A percentile compares a stretch with the other conserved stretches of the same genome.
These are phyloP conservation scores for Artemisia annua DNA, from an alignment of 129 eudicot genomes.

Conservation along the genomic window DNA sequence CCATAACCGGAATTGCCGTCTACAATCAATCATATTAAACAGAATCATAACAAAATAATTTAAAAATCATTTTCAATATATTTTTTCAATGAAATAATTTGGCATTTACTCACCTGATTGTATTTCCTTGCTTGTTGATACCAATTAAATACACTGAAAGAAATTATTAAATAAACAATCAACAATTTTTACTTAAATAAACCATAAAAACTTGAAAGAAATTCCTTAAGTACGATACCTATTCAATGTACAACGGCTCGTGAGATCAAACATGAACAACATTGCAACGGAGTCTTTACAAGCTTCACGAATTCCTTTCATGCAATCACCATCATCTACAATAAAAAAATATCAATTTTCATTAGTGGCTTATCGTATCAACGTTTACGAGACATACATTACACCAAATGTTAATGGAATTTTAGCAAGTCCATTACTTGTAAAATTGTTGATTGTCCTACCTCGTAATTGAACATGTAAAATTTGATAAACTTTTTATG, in stretches of 20 bases:
- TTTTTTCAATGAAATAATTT: too few relatives aligned
- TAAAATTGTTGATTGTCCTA: too few relatives aligned
- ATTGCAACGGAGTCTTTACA: constrained; percentile 70
- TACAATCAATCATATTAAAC: constrained; percentile 2
- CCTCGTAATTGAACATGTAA: too few relatives aligned
- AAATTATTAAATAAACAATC: too few relatives aligned
- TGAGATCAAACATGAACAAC: constrained; percentile 80
- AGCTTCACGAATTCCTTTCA: constrained; percentile 44
- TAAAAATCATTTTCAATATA: background rate
- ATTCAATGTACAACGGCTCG: constrained; percentile 68
- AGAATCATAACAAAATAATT: constrained; percentile 1
- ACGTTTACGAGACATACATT: too few relatives aligned
- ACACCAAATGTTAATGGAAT: too few relatives aligned
- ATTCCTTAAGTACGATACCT: constrained; percentile 32
- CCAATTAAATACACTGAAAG: constrained; percentile 66
- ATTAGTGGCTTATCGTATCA: too few relatives aligned
- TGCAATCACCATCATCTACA: constrained; percentile 29
- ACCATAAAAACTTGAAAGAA: background rate
- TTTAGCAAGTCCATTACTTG: too few relatives aligned
- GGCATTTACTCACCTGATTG: constrained; percentile 52
- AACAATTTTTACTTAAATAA: background rate
- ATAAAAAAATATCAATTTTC: background rate
- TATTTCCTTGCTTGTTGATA: too few relatives aligned
- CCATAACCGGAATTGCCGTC: constrained; percentile 77
- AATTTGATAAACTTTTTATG: too few relatives aligned